These are phyloP conservation scores for Hymenotorrendiella dingleyae DNA, from an alignment of 2,329 filamentous ascomycete species.

Conservation along the genomic window DNA sequence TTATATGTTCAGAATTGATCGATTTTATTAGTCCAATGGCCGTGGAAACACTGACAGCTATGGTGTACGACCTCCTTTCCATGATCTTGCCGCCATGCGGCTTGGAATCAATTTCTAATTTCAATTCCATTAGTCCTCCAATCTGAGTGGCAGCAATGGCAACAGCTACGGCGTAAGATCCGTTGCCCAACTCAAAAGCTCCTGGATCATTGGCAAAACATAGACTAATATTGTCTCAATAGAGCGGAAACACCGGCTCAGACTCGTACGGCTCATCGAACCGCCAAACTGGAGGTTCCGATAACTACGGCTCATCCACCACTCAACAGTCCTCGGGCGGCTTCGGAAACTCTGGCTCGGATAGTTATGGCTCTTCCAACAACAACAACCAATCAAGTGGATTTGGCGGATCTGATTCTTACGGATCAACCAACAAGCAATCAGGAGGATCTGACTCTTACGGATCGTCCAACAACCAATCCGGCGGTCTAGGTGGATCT, in stretches of 20 bases:
- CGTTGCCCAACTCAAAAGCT: no score
- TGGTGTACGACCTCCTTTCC: background rate
- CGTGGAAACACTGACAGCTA: background rate
- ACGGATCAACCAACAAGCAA: constrained; percentile 18
- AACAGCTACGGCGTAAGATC: no score
- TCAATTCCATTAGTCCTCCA: no score
- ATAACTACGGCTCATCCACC: constrained; percentile 23
- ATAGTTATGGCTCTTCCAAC: constrained; percentile 23
- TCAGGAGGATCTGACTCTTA: constrained; percentile 22
- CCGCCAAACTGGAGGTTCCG: constrained; percentile 16
- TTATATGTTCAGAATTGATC: no score
- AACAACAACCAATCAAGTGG: constrained; percentile 15
- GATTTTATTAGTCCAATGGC: background rate
- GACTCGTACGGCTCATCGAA: constrained; percentile 27
- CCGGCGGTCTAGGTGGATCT: constrained; percentile 19
- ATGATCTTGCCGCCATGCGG: no score
- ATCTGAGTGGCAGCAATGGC: background rate
- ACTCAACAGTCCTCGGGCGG: constrained; percentile 4
- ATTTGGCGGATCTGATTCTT: constrained; percentile 20
- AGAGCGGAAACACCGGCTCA: constrained; percentile 15
- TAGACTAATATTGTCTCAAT: background rate
- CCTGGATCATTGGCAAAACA: background rate
- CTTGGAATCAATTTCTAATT: no score
- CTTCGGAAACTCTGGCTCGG: constrained; percentile 9
- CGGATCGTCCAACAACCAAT: constrained; percentile 18